A percentile compares a stretch with the other conserved stretches of the same genome.
Evolutionary conservation across 306 rosid species (phyloP).

Genomic region (Begonia loranthoides): DNA sequence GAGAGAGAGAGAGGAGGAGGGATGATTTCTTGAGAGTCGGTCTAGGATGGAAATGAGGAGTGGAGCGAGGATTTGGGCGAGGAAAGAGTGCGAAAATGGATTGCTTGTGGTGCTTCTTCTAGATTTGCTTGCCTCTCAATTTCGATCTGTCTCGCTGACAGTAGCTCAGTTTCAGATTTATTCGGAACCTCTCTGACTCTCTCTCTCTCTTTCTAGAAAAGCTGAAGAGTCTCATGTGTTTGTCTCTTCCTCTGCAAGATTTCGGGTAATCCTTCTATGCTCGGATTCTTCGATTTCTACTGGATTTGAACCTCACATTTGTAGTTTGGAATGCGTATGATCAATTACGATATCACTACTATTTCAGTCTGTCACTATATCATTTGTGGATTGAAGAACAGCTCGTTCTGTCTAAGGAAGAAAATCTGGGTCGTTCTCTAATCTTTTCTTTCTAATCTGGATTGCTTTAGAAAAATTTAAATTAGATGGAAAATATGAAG

Average conservation of each 20-base stretch:
- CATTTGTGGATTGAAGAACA: not conserved
- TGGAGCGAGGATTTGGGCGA: constrained; percentile 59
- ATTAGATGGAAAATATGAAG: constrained; percentile 26
- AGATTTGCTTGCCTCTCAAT: constrained; percentile 30
- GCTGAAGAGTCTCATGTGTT: constrained; percentile 22
- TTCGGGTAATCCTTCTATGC: constrained; percentile 13
- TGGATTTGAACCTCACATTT: constrained; percentile 9
- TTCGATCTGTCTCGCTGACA: constrained; percentile 1
- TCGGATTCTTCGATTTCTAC: constrained; percentile 2
- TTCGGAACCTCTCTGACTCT: not conserved
- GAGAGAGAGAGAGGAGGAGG: constrained; percentile 13
- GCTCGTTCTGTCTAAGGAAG: not conserved
- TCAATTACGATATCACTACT: not conserved
- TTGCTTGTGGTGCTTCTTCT: constrained; percentile 22
- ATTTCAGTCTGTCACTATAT: not conserved
- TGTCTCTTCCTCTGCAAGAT: constrained; percentile 23
- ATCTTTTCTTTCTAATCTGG: constrained; percentile 9
- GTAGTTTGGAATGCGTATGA: not conserved
- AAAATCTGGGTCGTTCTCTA: constrained; percentile 6
- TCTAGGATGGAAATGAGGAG: constrained; percentile 38
- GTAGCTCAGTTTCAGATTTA: not conserved
- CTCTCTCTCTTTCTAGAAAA: constrained; percentile 15
- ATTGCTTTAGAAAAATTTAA: constrained; percentile 12
- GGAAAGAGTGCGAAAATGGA: constrained; percentile 13
- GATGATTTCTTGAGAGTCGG: constrained; percentile 30